These are phyloP conservation scores for Yamadazyma trypodendri DNA, from an alignment of 1,139 yeast genomes.

Conservation along the genomic window DNA sequence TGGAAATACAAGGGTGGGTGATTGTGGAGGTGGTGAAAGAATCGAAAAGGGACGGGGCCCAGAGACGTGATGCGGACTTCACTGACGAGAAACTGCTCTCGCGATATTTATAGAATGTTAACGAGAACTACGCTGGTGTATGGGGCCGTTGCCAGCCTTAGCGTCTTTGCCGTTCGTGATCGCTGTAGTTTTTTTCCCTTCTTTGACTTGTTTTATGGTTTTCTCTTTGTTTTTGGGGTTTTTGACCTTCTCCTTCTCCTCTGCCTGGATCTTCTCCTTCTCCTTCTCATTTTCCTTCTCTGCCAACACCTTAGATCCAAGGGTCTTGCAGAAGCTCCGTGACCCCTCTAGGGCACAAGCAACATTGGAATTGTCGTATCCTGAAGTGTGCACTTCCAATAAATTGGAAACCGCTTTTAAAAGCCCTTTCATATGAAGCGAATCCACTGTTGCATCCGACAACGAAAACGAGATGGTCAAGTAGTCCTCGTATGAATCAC, in stretches of 20 bases:
- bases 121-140: too few relatives aligned
- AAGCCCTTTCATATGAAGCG: conserved; percentile 33
- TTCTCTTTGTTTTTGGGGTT: neutral
- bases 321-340: conserved; percentile 20
- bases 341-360: conserved; percentile 31
- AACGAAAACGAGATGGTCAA: conserved; percentile 34
- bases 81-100: too few relatives aligned
- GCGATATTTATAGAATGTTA: too few relatives aligned
- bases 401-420: conserved; percentile 18
- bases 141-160: too few relatives aligned
- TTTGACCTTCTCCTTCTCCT: neutral
- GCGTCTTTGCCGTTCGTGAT: too few relatives aligned
- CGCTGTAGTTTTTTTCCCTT: too few relatives aligned
- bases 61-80: too few relatives aligned
- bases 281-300: neutral
- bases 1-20: too few relatives aligned
- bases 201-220: neutral
- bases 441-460: conserved; percentile 34
- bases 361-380: conserved; percentile 30
- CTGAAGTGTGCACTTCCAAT: conserved; percentile 14
- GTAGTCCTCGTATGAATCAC: conserved; percentile 22
- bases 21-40: too few relatives aligned
- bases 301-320: conserved; percentile 5
- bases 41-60: too few relatives aligned
- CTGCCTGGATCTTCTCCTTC: neutral